Percentiles rank a stretch among this genome's conserved stretches.
phyloP scores from a whole-genome alignment of 495 filamentous ascomycete genomes.

The Penicillium goetzii region DNA sequence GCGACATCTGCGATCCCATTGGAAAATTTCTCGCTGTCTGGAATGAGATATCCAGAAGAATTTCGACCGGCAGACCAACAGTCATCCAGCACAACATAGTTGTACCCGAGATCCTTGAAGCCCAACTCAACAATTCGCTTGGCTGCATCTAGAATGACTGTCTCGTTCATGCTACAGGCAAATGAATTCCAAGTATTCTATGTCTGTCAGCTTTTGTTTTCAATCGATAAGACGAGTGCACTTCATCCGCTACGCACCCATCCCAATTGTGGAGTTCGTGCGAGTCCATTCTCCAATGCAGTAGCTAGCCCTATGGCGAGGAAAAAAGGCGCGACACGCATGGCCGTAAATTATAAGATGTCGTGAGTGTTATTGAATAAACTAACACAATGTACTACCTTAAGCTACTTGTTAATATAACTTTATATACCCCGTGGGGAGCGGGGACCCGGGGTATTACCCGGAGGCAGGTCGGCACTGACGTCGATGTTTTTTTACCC shows the following conservation, averaged over 20 bases:
- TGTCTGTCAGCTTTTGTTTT: neutral
- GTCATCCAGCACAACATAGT: constrained; percentile 61
- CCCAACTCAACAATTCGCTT: constrained; percentile 53
- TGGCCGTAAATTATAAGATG: neutral
- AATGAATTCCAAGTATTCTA: constrained; percentile 60
- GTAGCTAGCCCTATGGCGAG: constrained; percentile 22
- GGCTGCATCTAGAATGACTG: constrained; percentile 50
- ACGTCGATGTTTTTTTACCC: neutral
- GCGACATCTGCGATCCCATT: constrained; percentile 53
- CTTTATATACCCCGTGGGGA: constrained; percentile 19
- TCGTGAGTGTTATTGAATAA: neutral
- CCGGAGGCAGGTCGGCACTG: constrained; percentile 12
- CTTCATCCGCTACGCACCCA: constrained; percentile 26
- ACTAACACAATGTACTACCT: neutral
- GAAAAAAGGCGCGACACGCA: constrained; percentile 18
- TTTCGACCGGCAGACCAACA: constrained; percentile 49
- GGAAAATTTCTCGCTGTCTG: constrained; percentile 48
- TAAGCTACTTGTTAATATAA: neutral
- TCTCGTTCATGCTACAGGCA: constrained; percentile 54
- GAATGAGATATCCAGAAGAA: constrained; percentile 42
- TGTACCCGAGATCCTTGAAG: constrained; percentile 57
- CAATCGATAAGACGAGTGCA: neutral
- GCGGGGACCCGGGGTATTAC: constrained; percentile 14
- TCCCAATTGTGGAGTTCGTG: constrained; percentile 47
- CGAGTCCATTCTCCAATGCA: constrained; percentile 47